These are phyloP conservation scores for Ichthyophonus hoferi DNA, from an alignment of 208 protist genomes.

Conservation along the genomic window DNA sequence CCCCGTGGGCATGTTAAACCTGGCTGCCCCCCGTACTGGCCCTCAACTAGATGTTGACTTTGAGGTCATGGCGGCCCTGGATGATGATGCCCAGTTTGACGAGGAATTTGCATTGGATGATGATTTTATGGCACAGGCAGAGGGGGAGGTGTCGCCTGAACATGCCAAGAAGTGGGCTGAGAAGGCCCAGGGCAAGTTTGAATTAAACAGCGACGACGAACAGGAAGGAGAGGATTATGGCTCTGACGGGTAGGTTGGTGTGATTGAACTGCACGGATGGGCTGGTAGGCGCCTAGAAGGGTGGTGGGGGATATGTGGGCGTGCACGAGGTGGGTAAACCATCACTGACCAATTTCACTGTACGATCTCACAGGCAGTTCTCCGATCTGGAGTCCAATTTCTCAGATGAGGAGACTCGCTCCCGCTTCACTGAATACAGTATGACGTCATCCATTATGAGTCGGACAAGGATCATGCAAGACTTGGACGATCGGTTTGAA, in stretches of 20 bases:
- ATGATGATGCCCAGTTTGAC: slow-evolving; percentile 20
- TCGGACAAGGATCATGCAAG: slow-evolving; percentile 18
- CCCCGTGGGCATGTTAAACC: slow-evolving; percentile 36
- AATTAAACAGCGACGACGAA: neutral
- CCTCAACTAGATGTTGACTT: slow-evolving; percentile 24
- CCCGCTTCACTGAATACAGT: slow-evolving; percentile 37
- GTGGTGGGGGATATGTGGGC: neutral
- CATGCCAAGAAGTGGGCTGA: neutral
- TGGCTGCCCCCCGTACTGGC: slow-evolving; percentile 15
- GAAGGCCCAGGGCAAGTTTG: neutral
- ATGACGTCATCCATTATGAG: slow-evolving; percentile 41
- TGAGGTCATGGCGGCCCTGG: slow-evolving; percentile 41
- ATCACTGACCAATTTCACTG: neutral
- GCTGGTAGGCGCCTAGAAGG: neutral
- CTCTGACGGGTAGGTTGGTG: neutral
- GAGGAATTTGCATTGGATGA: slow-evolving; percentile 34
- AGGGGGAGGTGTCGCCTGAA: neutral
- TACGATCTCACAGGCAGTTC: neutral
- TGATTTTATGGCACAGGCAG: slow-evolving; percentile 38
- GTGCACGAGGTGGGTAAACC: neutral
- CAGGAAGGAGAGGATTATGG: neutral
- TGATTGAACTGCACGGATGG: neutral
- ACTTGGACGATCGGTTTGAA: slow-evolving; percentile 44
- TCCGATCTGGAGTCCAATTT: neutral
- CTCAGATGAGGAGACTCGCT: slow-evolving; percentile 8